phyloP scores from a whole-genome alignment of 2,329 filamentous ascomycete genomes.

The Exophiala viscosa region DNA sequence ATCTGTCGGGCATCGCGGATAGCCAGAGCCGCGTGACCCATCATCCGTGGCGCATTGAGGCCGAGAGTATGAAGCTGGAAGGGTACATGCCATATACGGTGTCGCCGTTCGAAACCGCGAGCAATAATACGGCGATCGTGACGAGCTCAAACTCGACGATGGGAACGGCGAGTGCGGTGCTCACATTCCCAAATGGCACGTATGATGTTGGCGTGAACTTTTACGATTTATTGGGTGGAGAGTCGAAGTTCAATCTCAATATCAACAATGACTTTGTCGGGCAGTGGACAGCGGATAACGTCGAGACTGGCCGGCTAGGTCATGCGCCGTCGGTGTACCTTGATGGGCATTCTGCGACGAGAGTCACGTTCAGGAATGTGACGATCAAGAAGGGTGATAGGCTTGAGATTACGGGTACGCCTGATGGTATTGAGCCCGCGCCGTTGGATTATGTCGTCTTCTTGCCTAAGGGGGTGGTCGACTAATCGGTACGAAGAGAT shows the following conservation, averaged over 20 bases:
- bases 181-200: conserved; percentile 50
- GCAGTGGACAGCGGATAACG: conserved; percentile 58
- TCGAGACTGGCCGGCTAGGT: conserved; percentile 51
- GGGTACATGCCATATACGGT: conserved; percentile 56
- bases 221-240: conserved; percentile 60
- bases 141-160: conserved; percentile 51
- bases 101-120: conserved; percentile 59
- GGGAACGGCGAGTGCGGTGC: conserved; percentile 47
- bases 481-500: conserved; percentile 37
- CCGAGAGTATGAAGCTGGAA: conserved; percentile 60
- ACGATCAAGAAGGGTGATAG: conserved; percentile 50
- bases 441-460: conserved; percentile 65
- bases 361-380: conserved; percentile 57
- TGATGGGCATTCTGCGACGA: conserved; percentile 62
- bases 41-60: conserved; percentile 65
- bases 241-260: conserved; percentile 53
- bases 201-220: conserved; percentile 67
- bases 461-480: conserved; percentile 55
- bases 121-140: conserved; percentile 53
- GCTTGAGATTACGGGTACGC: conserved; percentile 54
- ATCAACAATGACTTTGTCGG: conserved; percentile 53
- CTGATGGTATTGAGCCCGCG: conserved; percentile 60
- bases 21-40: conserved; percentile 53
- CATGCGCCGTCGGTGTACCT: conserved; percentile 57
- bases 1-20: conserved; percentile 60